A percentile compares a stretch with the other conserved stretches of the same genome.
These are phyloP conservation scores for Zoysia japonica DNA, from an alignment of 176 grass and related monocot genomes.

Conservation along the genomic window DNA sequence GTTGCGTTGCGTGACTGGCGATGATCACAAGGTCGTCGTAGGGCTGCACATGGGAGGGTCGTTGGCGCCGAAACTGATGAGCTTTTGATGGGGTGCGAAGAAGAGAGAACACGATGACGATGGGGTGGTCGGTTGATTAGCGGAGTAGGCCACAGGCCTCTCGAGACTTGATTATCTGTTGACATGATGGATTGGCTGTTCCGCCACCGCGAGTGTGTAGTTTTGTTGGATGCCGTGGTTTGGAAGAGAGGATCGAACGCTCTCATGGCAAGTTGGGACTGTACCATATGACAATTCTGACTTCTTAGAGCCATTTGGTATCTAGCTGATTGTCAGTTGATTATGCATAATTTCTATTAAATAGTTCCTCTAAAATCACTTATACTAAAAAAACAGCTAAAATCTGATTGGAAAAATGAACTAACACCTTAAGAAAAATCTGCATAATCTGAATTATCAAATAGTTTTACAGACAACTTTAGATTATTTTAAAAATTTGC, in stretches of 20 bases:
- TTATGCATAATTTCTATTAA: no score
- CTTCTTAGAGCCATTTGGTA: background rate
- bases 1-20: background rate
- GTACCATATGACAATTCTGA: background rate
- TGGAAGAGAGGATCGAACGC: constrained; percentile 44
- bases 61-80: constrained; percentile 41
- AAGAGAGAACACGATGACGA: no score
- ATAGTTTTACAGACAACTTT: no score
- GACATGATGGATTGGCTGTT: background rate
- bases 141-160: no score
- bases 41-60: constrained; percentile 42
- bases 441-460: no score
- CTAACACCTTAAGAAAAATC: no score
- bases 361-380: no score
- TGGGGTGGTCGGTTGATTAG: no score
- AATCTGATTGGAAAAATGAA: no score
- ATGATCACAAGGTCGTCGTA: background rate
- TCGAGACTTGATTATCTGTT: background rate
- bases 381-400: no score
- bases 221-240: constrained; percentile 30
- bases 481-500: no score
- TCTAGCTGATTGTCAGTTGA: no score
- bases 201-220: background rate
- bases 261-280: background rate
- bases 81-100: constrained; percentile 9